Evolutionary conservation across 352 stramenopile genomes (phyloP).

Genomic region (Phytopythium sindhum): DNA sequence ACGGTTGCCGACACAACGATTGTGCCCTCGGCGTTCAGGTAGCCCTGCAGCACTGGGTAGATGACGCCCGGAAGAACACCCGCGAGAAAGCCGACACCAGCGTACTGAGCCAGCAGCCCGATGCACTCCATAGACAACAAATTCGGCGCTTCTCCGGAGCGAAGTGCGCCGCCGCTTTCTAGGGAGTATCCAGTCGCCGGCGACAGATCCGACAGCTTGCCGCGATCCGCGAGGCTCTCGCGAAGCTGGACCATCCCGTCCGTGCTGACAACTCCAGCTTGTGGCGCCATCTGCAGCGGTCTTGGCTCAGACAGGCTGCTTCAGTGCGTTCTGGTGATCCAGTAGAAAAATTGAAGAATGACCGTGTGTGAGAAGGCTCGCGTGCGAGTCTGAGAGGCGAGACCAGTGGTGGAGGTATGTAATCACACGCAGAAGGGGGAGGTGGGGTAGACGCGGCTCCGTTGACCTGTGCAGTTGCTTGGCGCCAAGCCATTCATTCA

Average conservation of each 20-base stretch:
- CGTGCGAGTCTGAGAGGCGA: not conserved
- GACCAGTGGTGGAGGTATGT: not conserved
- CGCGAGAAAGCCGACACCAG: slow-evolving; percentile 36
- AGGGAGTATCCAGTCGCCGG: not conserved
- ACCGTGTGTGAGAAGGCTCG: not conserved
- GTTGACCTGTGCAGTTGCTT: not conserved
- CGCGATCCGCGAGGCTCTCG: not conserved
- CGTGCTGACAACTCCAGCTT: not conserved
- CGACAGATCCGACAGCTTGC: not conserved
- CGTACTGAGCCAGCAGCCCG: slow-evolving; percentile 42
- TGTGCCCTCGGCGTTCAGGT: slow-evolving; percentile 44
- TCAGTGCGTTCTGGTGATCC: slow-evolving; percentile 5
- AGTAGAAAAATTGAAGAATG: slow-evolving; percentile 7
- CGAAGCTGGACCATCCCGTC: not conserved
- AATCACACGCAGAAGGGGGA: not conserved
- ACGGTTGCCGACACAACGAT: slow-evolving; percentile 37
- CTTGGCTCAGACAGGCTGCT: not conserved
- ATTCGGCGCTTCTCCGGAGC: slow-evolving; percentile 25
- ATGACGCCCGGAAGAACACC: slow-evolving; percentile 39
- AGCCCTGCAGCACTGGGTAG: slow-evolving; percentile 45
- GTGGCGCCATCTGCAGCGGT: not conserved
- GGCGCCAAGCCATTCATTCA: not conserved
- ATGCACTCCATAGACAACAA: slow-evolving; percentile 37
- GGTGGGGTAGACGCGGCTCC: slow-evolving; percentile 3
- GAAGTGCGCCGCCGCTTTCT: slow-evolving; percentile 27